Percentiles rank a stretch among this genome's conserved stretches.
phyloP scores from a whole-genome alignment of 1,284 basidiomycete genomes.

The Papiliotrema fonsecae region DNA sequence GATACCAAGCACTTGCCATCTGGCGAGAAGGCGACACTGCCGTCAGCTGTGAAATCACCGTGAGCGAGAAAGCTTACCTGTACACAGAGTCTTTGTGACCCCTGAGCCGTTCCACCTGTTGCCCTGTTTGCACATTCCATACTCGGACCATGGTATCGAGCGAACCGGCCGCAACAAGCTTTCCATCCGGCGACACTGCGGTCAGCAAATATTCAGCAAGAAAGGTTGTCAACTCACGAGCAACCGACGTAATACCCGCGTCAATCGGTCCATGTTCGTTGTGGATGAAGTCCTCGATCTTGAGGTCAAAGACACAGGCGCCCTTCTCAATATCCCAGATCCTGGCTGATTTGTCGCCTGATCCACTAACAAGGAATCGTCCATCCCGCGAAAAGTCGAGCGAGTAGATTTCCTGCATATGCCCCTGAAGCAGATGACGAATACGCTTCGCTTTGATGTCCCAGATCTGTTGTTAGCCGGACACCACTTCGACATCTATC shows the following conservation, averaged over 20 bases:
- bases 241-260: constrained; percentile 63
- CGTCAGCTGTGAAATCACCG: background rate
- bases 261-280: constrained; percentile 57
- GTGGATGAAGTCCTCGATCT: constrained; percentile 51
- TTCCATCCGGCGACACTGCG: constrained; percentile 73
- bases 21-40: constrained; percentile 74
- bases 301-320: constrained; percentile 51
- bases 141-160: constrained; percentile 80
- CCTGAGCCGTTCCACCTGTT: constrained; percentile 66
- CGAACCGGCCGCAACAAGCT: constrained; percentile 74
- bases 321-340: constrained; percentile 78
- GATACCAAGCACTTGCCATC: constrained; percentile 71
- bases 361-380: constrained; percentile 76
- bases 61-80: constrained; percentile 22
- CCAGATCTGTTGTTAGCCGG: constrained; percentile 62
- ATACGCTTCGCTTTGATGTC: constrained; percentile 71
- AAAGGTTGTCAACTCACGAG: constrained; percentile 33
- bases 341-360: constrained; percentile 81
- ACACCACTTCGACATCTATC: constrained; percentile 9
- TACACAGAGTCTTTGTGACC: constrained; percentile 81
- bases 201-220: too few species aligned
- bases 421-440: constrained; percentile 70
- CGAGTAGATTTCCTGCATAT: constrained; percentile 86
- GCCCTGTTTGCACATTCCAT: constrained; percentile 73
- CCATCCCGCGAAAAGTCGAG: constrained; percentile 81